These are phyloP conservation scores for Tuber magnatum DNA, from an alignment of 495 filamentous ascomycete genomes.

Conservation along the genomic window DNA sequence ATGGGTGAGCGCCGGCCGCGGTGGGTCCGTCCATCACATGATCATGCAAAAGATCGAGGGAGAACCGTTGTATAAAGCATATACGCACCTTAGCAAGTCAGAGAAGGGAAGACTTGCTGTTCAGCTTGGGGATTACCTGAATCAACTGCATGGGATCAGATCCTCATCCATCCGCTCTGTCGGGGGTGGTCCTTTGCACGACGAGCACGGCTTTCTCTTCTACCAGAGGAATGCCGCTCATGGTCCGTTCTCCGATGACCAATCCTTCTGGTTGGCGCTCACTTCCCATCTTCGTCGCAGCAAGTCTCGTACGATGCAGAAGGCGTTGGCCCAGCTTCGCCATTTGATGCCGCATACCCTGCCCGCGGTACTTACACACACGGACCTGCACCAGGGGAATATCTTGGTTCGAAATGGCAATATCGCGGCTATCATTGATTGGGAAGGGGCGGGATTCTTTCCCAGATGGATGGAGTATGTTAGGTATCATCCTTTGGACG, in stretches of 20 bases:
- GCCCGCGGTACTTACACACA: constrained; percentile 33
- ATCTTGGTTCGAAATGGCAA: constrained; percentile 39
- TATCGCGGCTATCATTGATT: constrained; percentile 42
- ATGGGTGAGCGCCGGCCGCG: background rate
- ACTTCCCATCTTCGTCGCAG: background rate
- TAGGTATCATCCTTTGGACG: background rate
- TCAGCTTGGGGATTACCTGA: background rate
- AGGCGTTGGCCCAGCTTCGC: background rate
- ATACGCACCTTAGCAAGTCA: background rate
- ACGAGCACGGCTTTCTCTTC: constrained; percentile 1
- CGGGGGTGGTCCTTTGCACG: background rate
- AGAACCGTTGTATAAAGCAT: background rate
- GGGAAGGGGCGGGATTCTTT: constrained; percentile 42
- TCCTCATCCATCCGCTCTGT: background rate
- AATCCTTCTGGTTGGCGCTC: background rate
- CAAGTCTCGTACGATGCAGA: background rate
- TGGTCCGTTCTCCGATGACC: background rate
- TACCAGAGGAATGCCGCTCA: background rate
- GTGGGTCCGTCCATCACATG: background rate
- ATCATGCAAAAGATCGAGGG: background rate
- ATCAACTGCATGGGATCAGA: background rate
- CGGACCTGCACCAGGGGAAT: constrained; percentile 39
- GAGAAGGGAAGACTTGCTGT: background rate
- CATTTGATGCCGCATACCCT: background rate
- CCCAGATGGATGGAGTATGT: constrained; percentile 43